Base-by-base conservation (phyloP, 306 rosid genomes). In the Benincasa hispida region DNA sequence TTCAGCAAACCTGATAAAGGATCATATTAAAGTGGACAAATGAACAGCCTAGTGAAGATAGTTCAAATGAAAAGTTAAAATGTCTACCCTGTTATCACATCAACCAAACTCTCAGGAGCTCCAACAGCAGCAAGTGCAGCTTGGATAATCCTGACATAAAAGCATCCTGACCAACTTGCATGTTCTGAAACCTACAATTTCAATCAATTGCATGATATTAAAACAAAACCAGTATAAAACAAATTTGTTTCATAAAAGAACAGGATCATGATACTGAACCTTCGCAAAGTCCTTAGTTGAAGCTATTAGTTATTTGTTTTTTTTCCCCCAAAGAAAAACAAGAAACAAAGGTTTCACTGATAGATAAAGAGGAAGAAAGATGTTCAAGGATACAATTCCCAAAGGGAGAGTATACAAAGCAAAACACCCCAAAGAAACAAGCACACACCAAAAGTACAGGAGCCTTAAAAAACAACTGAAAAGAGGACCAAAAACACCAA, bases 161-260 rank as follows among this genome's bases (percentile, higher is more conserved):
- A 94, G 85, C 99, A 92, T 76, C 99, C 99, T 76, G 99, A 94
- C 99, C 99, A 94, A 86, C 95, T 90, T 82, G 99, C 96, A 84
- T 90, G 89, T 83, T 94, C 99, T 13, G 99, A 94, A 69, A 92
- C 90, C 99, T 94, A 82, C 78, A 82, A 61, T 74, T 50, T 53
- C 78, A 35, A 55, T 11, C 37, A 30, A 50, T 21, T 74, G 65
- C 3, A 74, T 34, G 14, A 54, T 34, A 25, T 54, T 77, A 62
- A 66, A 39, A 22, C 18, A 42, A 45, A 42, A 13, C 60, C 76
- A 4, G 45, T 27, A 28, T 5, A 11, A 12, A 72, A 28, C 37
- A 47, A 42, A 48, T 27, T 70, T 24, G 58, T 13, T 70, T 70
- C 45, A 72, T 50, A 28, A 21, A 50, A 72, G 76, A 72, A 28